phyloP scores from a whole-genome alignment of 2,329 filamentous ascomycete species.

The Exophiala xenobiotica region DNA sequence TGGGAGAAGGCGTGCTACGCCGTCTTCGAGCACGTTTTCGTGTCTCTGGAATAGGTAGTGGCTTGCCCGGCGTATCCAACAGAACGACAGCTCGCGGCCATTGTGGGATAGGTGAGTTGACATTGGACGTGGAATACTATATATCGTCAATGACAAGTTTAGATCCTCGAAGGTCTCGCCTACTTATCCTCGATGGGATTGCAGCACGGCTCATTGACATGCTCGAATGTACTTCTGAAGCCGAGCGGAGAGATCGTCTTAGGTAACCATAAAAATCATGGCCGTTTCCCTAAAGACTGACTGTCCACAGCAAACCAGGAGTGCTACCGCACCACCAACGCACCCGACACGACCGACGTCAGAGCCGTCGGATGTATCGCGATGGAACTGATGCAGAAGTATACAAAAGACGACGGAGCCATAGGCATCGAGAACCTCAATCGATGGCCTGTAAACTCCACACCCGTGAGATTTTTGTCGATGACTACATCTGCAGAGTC shows the following conservation, averaged over 20 bases:
- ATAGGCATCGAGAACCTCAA: slow-evolving; percentile 35
- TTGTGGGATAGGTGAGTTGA: slow-evolving; percentile 27
- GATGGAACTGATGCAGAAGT: slow-evolving; percentile 37
- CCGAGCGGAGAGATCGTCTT: slow-evolving; percentile 33
- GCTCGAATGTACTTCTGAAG: slow-evolving; percentile 33
- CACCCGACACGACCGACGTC: slow-evolving; percentile 18
- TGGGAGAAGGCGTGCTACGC: slow-evolving; percentile 14
- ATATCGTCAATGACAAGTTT: slow-evolving; percentile 10
- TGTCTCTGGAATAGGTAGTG: slow-evolving; percentile 27
- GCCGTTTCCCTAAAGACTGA: not conserved
- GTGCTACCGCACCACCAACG: not conserved
- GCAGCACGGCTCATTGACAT: slow-evolving; percentile 31
- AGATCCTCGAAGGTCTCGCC: slow-evolving; percentile 30
- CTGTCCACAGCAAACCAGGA: slow-evolving; percentile 13
- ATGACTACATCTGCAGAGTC: slow-evolving; percentile 1
- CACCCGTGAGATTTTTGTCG: not conserved
- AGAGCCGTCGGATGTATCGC: slow-evolving; percentile 31
- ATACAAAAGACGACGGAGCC: slow-evolving; percentile 35
- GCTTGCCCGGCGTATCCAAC: slow-evolving; percentile 23
- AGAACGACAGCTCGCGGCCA: slow-evolving; percentile 26
- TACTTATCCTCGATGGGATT: slow-evolving; percentile 26
- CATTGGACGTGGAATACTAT: slow-evolving; percentile 5
- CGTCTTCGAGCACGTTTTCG: slow-evolving; percentile 19
- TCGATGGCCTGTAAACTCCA: slow-evolving; percentile 28
- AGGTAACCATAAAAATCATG: slow-evolving; percentile 22